Percentiles rank a stretch among this genome's conserved stretches.
phyloP scores from a whole-genome alignment of 371 early-diverging fungal genomes.

The Smittium culicis region DNA sequence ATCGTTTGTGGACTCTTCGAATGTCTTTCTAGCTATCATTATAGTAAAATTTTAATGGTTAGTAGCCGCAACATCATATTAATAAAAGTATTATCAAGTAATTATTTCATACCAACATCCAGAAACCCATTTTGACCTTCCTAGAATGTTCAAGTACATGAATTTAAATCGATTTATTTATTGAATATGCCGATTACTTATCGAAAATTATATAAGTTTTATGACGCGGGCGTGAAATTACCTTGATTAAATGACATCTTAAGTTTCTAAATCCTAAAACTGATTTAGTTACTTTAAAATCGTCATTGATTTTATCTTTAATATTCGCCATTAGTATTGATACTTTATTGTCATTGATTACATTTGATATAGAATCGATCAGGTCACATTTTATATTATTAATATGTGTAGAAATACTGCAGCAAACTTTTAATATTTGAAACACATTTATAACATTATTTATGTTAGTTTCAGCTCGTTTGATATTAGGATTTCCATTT shows the following conservation, averaged over 20 bases:
- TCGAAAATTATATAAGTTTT: not conserved
- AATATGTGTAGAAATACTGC: conserved; percentile 28
- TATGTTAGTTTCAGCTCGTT: conserved; percentile 51
- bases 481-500: conserved; percentile 34
- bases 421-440: conserved; percentile 38
- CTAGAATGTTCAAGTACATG: too few relatives aligned
- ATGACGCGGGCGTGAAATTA: conserved; percentile 8
- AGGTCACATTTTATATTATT: conserved; percentile 26
- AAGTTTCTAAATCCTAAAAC: conserved; percentile 67
- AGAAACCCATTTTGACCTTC: conserved; percentile 73
- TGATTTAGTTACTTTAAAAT: conserved; percentile 49
- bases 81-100: not conserved
- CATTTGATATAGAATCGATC: conserved; percentile 29
- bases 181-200: not conserved
- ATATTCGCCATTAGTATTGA: conserved; percentile 32
- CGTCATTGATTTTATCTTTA: conserved; percentile 44
- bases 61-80: not conserved
- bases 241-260: conserved; percentile 68
- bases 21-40: conserved; percentile 61
- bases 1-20: conserved; percentile 70
- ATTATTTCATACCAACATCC: conserved; percentile 55
- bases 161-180: too few relatives aligned
- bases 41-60: conserved; percentile 20
- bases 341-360: conserved; percentile 23
- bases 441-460: conserved; percentile 57